Conservation (phyloP, 2,329 filamentous ascomycete genomes). For the Diaporthe destruens region DNA sequence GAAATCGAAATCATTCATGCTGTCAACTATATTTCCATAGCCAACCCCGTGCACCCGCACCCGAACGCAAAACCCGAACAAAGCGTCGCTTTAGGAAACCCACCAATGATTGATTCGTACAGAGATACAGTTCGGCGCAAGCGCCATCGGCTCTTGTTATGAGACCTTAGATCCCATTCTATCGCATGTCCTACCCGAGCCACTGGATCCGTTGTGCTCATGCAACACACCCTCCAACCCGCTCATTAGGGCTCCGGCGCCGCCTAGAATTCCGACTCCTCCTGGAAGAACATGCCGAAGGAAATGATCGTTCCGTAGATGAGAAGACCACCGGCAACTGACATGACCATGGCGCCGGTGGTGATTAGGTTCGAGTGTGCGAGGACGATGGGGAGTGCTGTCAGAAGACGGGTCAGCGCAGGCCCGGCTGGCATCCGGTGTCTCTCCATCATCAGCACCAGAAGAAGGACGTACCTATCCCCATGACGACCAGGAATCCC, state of each 20-base stretch:
- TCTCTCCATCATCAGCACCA: not conserved
- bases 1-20: slow-evolving; percentile 32
- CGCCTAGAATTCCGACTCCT: slow-evolving; percentile 91
- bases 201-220: slow-evolving; percentile 11
- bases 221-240: slow-evolving; percentile 10
- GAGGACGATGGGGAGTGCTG: slow-evolving; percentile 88
- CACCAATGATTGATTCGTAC: slow-evolving; percentile 31
- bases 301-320: slow-evolving; percentile 99
- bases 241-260: slow-evolving; percentile 33
- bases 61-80: slow-evolving; percentile 19
- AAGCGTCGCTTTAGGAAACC: slow-evolving; percentile 28
- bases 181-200: not conserved
- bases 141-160: slow-evolving; percentile 15
- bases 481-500: slow-evolving; percentile 97
- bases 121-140: slow-evolving; percentile 31
- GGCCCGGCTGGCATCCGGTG: not conserved
- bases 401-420: slow-evolving; percentile 16
- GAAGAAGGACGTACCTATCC: slow-evolving; percentile 78
- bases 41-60: slow-evolving; percentile 26
- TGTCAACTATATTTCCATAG: slow-evolving; percentile 23
- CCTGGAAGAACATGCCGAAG: slow-evolving; percentile 98
- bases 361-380: slow-evolving; percentile 89
- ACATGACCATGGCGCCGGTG: slow-evolving; percentile 92
- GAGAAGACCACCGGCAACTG: slow-evolving; percentile 87
- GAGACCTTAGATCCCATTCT: slow-evolving; percentile 14